phyloP scores from a whole-genome alignment of 192 early-diverging fungal species.

The Lunasporangiospora selenospora region DNA sequence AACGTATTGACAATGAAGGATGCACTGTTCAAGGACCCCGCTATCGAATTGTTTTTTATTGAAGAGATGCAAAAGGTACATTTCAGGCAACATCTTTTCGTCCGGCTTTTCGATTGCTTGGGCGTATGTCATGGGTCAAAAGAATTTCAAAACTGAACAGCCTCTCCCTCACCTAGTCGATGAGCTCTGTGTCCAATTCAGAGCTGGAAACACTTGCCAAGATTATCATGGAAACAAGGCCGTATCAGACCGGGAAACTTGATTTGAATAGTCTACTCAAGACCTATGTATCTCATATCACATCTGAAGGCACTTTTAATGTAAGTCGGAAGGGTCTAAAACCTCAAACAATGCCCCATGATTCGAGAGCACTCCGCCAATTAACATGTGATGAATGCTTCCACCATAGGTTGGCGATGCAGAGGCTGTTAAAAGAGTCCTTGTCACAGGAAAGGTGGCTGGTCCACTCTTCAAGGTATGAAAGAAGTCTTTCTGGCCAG shows the following conservation, averaged over 20 bases:
- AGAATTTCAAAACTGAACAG: no score
- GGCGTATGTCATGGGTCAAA: no score
- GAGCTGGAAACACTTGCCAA: slow-evolving; percentile 34
- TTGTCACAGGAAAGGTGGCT: slow-evolving; percentile 28
- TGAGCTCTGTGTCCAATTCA: slow-evolving; percentile 29
- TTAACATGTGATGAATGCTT: not conserved
- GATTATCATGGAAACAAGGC: slow-evolving; percentile 39
- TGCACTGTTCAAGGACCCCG: slow-evolving; percentile 22
- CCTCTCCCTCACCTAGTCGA: slow-evolving; percentile 9
- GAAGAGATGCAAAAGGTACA: slow-evolving; percentile 40
- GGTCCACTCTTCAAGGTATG: slow-evolving; percentile 47
- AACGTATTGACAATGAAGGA: slow-evolving; percentile 20
- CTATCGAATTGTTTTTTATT: slow-evolving; percentile 31
- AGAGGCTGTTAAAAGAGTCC: slow-evolving; percentile 31
- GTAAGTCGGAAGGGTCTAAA: no score
- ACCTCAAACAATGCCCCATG: not conserved
- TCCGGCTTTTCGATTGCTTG: no score
- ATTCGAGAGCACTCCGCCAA: no score
- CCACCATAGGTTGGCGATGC: slow-evolving; percentile 9
- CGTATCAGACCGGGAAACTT: slow-evolving; percentile 22
- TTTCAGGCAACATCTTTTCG: not conserved
- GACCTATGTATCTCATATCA: slow-evolving; percentile 27
- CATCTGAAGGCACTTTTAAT: slow-evolving; percentile 25
- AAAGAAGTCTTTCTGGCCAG: not conserved
- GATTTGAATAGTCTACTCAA: slow-evolving; percentile 18